phyloP scores from a whole-genome alignment of 108 stramenopile species.

The Schizochytrium sp. region DNA sequence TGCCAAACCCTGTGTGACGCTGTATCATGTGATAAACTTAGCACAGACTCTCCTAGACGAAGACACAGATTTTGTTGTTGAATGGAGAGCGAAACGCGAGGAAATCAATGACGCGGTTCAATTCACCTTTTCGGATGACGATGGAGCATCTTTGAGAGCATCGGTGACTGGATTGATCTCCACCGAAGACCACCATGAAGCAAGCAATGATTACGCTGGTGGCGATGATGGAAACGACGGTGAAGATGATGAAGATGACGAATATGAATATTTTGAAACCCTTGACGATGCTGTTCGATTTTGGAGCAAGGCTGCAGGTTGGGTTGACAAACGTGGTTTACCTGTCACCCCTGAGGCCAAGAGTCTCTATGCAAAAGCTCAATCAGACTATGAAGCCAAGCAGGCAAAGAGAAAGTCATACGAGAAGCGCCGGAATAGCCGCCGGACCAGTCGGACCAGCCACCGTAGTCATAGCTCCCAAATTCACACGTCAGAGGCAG shows the following conservation, averaged over 20 bases:
- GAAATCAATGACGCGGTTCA: background rate
- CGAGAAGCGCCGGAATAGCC: too few species aligned
- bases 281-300: slow-evolving; percentile 10
- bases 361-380: background rate
- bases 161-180: background rate
- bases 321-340: background rate
- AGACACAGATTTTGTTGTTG: background rate
- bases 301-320: background rate
- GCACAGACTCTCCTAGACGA: background rate
- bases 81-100: background rate
- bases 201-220: background rate
- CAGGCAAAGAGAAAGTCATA: too few species aligned
- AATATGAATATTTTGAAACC: background rate
- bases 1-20: background rate
- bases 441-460: too few species aligned
- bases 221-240: too few species aligned
- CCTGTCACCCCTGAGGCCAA: background rate
- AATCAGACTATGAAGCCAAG: background rate
- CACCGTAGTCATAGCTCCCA: too few species aligned
- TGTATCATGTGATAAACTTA: background rate
- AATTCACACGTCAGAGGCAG: too few species aligned
- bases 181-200: background rate
- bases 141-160: background rate
- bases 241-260: too few species aligned
- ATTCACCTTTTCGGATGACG: background rate